These are phyloP conservation scores for Pythium insidiosum DNA, from an alignment of 352 stramenopile genomes.

Conservation along the genomic window DNA sequence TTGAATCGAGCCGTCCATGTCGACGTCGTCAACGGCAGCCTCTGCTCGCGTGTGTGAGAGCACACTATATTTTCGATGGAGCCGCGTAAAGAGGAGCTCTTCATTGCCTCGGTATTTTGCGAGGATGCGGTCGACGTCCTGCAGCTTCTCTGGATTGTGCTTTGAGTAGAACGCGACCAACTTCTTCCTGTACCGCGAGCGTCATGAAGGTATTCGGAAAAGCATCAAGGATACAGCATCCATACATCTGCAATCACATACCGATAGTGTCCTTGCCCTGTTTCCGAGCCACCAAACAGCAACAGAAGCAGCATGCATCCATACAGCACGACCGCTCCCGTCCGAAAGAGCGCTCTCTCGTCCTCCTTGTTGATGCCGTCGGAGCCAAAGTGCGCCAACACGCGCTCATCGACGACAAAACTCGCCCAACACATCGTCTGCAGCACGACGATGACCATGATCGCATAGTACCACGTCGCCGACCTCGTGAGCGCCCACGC, in stretches of 20 bases:
- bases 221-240: no score
- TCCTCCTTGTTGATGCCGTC: conserved; percentile 20
- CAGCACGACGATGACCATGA: conserved; percentile 32
- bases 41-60: conserved; percentile 23
- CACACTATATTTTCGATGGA: conserved; percentile 78
- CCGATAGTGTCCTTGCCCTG: conserved; percentile 17
- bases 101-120: conserved; percentile 74
- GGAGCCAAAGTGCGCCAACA: conserved; percentile 8
- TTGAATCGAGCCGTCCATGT: conserved; percentile 42
- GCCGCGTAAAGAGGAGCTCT: conserved; percentile 60
- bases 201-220: no score
- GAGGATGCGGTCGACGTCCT: conserved; percentile 49
- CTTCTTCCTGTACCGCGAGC: neutral
- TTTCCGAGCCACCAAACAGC: conserved; percentile 27
- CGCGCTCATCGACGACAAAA: conserved; percentile 27
- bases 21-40: conserved; percentile 22
- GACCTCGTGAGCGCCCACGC: conserved; percentile 25
- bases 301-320: conserved; percentile 34
- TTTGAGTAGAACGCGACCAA: conserved; percentile 63
- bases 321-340: conserved; percentile 34
- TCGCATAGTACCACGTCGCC: conserved; percentile 31
- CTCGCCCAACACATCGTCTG: conserved; percentile 47
- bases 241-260: no score
- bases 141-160: conserved; percentile 66
- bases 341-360: conserved; percentile 39